Base-by-base conservation (phyloP, 2,329 filamentous ascomycete species). In the Alternaria dauci region DNA sequence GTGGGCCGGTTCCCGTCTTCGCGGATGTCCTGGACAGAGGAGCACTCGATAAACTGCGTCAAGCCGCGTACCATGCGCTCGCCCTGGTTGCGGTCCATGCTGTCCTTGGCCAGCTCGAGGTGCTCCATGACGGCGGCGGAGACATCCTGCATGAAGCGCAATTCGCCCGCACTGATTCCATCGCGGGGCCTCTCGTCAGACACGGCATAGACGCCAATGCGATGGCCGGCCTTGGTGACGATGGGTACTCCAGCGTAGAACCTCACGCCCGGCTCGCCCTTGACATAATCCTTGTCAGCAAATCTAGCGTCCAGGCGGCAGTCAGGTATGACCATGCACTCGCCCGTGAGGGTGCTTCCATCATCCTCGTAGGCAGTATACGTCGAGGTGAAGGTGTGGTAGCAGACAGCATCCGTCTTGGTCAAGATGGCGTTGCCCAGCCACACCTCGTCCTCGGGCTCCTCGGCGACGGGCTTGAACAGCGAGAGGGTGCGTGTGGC, bases 401-500 rank as follows among this genome's bases (percentile, higher is more conserved):
- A 67, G 52, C 73, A 75, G 9, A 77, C 67, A 25, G 71, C 74
- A 39, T 74, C 72, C 42, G 58, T 61, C 51, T 68, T 67, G 50
- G 71, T 67, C 25, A 77, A 62, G n/a, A 75, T 71, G 32, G 71
- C 66, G 28, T 73, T 70, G 57, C 75, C 75, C 34, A 74, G 67
- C 74, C 71, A 78, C 8, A 74, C 64, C 32, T 73, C 68, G 63
- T 73, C 69, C 4, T 66, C 66, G 8, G 67, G 60, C 26, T 56
- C 47, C 46, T 70, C 69, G 8, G 63, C 67, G 44, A 65, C 63
- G 12, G 72, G 63, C 11, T 66, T 64, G 59, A 72, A 71, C 20
- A 79, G 71, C 12, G 76, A 77, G 26, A 76, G 65, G 4, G 73
- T 76, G 43, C 69, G 70, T 14, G 77, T 79, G 30, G 77, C 77